These are phyloP conservation scores for Cornus controversa DNA, from an alignment of 148 eudicot species.

Conservation along the genomic window DNA sequence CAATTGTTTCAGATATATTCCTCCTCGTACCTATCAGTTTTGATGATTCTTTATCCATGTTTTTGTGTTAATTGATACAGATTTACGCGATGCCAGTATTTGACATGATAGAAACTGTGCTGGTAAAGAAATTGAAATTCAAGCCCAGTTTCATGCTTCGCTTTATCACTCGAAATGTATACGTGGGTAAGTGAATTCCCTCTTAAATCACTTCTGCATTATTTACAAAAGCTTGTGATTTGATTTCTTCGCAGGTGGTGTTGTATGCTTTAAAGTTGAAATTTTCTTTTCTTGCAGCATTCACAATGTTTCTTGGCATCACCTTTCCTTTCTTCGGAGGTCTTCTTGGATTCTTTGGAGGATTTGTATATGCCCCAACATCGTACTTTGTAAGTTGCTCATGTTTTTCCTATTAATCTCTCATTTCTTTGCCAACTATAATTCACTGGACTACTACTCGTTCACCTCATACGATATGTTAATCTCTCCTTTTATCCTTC, in stretches of 20 bases:
- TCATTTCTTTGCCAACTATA: no score
- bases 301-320: constrained; percentile 19
- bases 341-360: constrained; percentile 30
- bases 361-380: constrained; percentile 29
- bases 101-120: constrained; percentile 27
- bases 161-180: constrained; percentile 15
- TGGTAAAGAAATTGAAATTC: constrained; percentile 21
- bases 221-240: no score
- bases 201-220: background rate
- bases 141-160: constrained; percentile 15
- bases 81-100: constrained; percentile 29
- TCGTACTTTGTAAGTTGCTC: constrained; percentile 18
- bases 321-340: constrained; percentile 30
- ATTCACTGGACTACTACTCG: no score
- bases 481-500: background rate
- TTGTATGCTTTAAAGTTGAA: background rate
- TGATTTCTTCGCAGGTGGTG: background rate
- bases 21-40: background rate
- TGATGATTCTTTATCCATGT: background rate
- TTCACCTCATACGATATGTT: background rate
- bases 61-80: background rate
- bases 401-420: no score
- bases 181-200: constrained; percentile 18
- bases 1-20: no score
- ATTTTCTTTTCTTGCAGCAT: constrained; percentile 10